Evolutionary conservation across 108 stramenopile genomes (phyloP).

Genomic region (Nitzschia inconspicua): DNA sequence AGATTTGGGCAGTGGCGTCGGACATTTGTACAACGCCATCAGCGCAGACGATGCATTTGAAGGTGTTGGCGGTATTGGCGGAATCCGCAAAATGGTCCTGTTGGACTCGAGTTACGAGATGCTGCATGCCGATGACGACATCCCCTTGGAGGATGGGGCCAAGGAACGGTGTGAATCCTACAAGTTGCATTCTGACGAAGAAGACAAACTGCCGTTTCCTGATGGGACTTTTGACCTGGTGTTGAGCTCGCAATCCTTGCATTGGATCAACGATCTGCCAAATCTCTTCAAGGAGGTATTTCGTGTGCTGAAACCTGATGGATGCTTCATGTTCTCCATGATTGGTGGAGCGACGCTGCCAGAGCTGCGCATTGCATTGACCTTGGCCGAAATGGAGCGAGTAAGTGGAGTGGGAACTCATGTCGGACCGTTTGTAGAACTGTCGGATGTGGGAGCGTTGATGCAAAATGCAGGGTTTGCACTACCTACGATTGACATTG

Average conservation of each 20-base stretch:
- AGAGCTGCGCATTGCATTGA: conserved; percentile 85
- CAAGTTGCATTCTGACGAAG: conserved; percentile 61
- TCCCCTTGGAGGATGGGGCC: conserved; percentile 5
- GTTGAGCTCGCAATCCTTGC: conserved; percentile 79
- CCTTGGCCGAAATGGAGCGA: conserved; percentile 87
- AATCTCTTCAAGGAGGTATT: conserved; percentile 61
- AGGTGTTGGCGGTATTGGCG: conserved; percentile 74
- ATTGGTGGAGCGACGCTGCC: conserved; percentile 92
- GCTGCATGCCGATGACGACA: conserved; percentile 56
- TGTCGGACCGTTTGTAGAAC: conserved; percentile 90
- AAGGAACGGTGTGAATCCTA: conserved; percentile 56
- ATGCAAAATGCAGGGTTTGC: conserved; percentile 87
- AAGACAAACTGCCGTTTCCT: conserved; percentile 74
- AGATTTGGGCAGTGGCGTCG: conserved; percentile 73
- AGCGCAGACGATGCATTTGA: conserved; percentile 52
- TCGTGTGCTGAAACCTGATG: conserved; percentile 93
- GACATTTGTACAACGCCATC: conserved; percentile 65
- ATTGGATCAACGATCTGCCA: conserved; percentile 97
- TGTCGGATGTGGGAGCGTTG: conserved; percentile 87
- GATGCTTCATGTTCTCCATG: conserved; percentile 94
- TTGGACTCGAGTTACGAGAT: conserved; percentile 65
- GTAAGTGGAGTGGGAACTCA: conserved; percentile 92
- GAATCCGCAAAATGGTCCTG: conserved; percentile 75
- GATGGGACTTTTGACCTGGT: conserved; percentile 94
- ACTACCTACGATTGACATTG: conserved; percentile 95